Percentiles rank a stretch among this genome's conserved stretches.
Conservation (phyloP, 2,329 filamentous ascomycete species). For the Epichloe coenophiala region DNA sequence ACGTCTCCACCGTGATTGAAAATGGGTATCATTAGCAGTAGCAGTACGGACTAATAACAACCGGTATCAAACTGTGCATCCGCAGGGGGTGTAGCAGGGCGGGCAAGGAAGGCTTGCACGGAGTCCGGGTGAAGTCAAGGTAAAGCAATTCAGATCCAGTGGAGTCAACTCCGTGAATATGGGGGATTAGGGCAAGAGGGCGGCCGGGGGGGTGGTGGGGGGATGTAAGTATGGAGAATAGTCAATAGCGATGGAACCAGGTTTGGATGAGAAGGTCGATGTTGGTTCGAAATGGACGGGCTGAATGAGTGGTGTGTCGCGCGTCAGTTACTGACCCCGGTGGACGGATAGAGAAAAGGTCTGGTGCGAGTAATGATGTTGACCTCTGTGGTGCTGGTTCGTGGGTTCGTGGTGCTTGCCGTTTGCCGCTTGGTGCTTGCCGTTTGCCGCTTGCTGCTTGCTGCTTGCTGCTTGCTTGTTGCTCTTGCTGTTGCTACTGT, state of each 20-base stretch:
- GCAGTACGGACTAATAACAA: not conserved
- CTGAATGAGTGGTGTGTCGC: not conserved
- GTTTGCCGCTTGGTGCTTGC: too few species aligned
- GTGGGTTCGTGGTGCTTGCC: not conserved
- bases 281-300: constrained; percentile 1
- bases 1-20: constrained; percentile 22
- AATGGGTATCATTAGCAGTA: constrained; percentile 2
- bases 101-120: not conserved
- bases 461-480: not conserved
- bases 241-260: constrained; percentile 5
- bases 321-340: not conserved
- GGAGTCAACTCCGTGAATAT: not conserved
- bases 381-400: not conserved
- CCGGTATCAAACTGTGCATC: constrained; percentile 6
- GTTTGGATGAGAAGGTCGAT: constrained; percentile 1
- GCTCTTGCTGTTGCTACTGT: not conserved
- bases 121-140: constrained; percentile 4
- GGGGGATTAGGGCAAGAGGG: constrained; percentile 6
- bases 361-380: not conserved
- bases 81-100: constrained; percentile 5
- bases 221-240: constrained; percentile 10
- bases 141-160: constrained; percentile 8
- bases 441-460: too few species aligned
- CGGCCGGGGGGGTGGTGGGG: constrained; percentile 10
- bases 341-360: not conserved